Percentiles rank a stretch among this genome's conserved stretches.
These are phyloP conservation scores for Cutaneotrichosporon spelunceum DNA, from an alignment of 1,284 basidiomycete species.

Conservation along the genomic window DNA sequence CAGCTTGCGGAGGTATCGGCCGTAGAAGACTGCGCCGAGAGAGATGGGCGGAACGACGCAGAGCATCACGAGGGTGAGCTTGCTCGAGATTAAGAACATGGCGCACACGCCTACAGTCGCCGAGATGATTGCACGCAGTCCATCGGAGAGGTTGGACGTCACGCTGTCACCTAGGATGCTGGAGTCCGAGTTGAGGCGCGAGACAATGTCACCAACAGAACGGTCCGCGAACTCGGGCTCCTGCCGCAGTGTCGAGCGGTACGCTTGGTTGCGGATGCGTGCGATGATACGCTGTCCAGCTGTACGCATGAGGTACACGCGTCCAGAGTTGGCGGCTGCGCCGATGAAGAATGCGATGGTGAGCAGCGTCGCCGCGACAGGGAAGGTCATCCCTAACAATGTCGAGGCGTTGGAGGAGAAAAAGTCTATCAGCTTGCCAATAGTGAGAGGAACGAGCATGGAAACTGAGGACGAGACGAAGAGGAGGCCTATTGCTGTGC, in stretches of 20 bases:
- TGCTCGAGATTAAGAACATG: constrained; percentile 93
- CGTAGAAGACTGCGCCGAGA: constrained; percentile 93
- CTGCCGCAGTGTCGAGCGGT: constrained; percentile 74
- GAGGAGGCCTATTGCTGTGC: constrained; percentile 63
- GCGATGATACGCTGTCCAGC: constrained; percentile 89
- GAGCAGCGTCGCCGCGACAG: constrained; percentile 73
- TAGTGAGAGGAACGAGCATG: constrained; percentile 84
- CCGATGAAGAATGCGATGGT: constrained; percentile 80
- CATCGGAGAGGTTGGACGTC: constrained; percentile 88
- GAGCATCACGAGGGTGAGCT: constrained; percentile 87
- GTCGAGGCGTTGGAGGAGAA: constrained; percentile 73
- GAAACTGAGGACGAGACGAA: constrained; percentile 61
- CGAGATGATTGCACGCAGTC: constrained; percentile 77
- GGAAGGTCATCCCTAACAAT: constrained; percentile 70
- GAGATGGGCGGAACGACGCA: constrained; percentile 92
- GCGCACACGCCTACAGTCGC: constrained; percentile 85
- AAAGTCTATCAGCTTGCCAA: constrained; percentile 88
- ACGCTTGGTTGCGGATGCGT: constrained; percentile 76
- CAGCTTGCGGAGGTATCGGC: constrained; percentile 86
- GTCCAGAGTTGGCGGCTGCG: constrained; percentile 73
- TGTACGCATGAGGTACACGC: constrained; percentile 75
- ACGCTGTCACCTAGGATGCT: constrained; percentile 93
- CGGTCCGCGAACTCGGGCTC: constrained; percentile 90
- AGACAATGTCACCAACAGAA: constrained; percentile 91
- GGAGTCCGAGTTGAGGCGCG: constrained; percentile 84